Base-by-base conservation (phyloP, 78 protist species). In the Protostelium mycophagum region DNA sequence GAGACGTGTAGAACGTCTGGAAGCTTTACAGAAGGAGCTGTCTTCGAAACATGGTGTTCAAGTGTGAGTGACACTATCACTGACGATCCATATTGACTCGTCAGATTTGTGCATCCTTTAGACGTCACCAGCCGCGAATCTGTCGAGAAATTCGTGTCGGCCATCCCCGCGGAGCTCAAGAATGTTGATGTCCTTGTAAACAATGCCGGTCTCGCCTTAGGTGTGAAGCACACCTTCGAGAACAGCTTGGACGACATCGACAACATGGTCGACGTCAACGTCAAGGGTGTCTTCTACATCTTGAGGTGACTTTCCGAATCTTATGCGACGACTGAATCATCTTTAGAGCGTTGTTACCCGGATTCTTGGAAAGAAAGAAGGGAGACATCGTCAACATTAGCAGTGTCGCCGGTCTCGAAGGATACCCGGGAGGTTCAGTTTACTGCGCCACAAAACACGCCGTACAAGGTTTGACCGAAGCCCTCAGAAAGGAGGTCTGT, bases 391-490 rank as follows among this genome's bases (percentile, higher is more conserved):
- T 95, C 86, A 93, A 95, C 85, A 83, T 95, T 36, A 83, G 91
- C 38, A 38, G 88, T 36, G 90, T 96, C 87, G 97, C 96, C 0
- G 96, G 97, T 35, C 83, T 83, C 10, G 89, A 91, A 87, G 87
- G 63, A 31, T 96, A 93, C 35, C 90, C 88, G 28, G 91, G 90
- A 34, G 96, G 96, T 38, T 37, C 87, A 9, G 94, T 88, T 34
- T 96, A 96, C 84, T 91, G 95, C 87, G 96, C 96, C 0, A 87
- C 96, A 16, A 96, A 96, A 90, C 91, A 90, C 35, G 97, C 96
- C 36, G 92, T 96, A 9, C 88, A 88, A n/a, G 95, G 93, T 0
- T 92, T 94, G 89, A 91, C 92, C 5, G 89, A 93, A n/a, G 87
- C 91, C 0, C 34, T 95, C 0, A 87, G 97, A 34, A 91, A 88